Conservation (phyloP, 2,329 filamentous ascomycete species). For the Aureobasidium sp. region DNA sequence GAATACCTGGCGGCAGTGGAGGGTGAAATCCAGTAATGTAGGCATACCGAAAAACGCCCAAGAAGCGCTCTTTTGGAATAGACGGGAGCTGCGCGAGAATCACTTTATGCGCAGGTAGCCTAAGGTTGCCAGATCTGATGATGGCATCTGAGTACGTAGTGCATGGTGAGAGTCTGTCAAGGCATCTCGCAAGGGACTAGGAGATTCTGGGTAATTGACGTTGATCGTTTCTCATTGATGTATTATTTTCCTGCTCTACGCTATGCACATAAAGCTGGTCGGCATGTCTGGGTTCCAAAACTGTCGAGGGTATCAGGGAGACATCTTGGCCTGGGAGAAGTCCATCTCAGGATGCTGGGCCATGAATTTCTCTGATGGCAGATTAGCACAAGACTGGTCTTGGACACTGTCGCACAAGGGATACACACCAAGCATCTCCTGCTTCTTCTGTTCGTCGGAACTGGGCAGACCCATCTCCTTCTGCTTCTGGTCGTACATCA, state of each 20-base stretch:
- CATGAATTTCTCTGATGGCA: slow-evolving; percentile 62
- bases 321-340: slow-evolving; percentile 56
- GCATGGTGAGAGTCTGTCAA: background rate
- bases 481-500: slow-evolving; percentile 98
- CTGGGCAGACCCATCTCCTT: slow-evolving; percentile 86
- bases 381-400: background rate
- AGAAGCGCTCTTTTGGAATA: background rate
- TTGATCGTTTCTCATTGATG: slow-evolving; percentile 4
- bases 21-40: too few species aligned
- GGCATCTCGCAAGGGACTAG: background rate
- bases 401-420: background rate
- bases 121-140: background rate
- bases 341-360: slow-evolving; percentile 65
- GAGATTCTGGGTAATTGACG: background rate
- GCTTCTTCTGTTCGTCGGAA: slow-evolving; percentile 92
- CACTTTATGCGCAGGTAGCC: background rate
- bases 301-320: background rate
- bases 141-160: background rate
- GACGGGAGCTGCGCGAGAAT: background rate
- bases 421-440: slow-evolving; percentile 61
- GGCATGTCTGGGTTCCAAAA: background rate
- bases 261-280: background rate
- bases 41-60: background rate
- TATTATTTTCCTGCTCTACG: background rate
- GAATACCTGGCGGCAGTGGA: background rate